phyloP scores from a whole-genome alignment of 768 basidiomycete species.

The Punctularia strigosozonata region DNA sequence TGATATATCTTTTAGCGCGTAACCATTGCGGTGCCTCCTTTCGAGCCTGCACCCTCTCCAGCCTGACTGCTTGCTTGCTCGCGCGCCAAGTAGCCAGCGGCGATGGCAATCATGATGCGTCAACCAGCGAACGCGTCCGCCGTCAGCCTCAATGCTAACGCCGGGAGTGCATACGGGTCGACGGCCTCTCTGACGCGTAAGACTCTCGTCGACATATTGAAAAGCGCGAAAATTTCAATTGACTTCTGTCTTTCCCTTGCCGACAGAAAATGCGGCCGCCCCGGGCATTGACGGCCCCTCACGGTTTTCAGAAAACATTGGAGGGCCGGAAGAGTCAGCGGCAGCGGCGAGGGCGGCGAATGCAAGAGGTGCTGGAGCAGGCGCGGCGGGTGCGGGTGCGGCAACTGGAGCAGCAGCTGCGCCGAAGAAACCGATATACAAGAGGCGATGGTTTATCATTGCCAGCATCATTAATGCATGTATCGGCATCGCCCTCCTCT shows the following conservation, averaged over 20 bases:
- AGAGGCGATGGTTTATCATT: conserved; percentile 53
- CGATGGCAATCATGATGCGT: neutral
- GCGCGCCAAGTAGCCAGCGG: neutral
- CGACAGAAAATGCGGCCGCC: neutral
- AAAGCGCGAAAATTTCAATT: no score
- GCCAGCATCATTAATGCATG: conserved; percentile 35
- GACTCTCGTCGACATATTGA: neutral
- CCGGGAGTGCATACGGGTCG: neutral
- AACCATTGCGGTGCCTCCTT: no score
- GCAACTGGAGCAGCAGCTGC: conserved; percentile 1
- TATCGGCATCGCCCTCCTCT: conserved; percentile 49
- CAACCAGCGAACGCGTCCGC: neutral
- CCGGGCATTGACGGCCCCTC: neutral
- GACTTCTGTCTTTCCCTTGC: neutral
- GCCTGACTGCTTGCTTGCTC: no score
- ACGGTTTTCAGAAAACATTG: no score
- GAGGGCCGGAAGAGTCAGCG: neutral
- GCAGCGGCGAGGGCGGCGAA: neutral
- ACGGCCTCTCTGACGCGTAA: neutral
- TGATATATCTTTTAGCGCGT: no score
- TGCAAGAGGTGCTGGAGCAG: neutral
- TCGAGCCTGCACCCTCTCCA: no score
- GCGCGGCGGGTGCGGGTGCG: neutral
- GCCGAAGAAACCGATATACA: conserved; percentile 36
- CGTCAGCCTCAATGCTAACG: neutral